These are phyloP conservation scores for Fragaria ananassa DNA, from an alignment of 306 rosid species.

Conservation along the genomic window DNA sequence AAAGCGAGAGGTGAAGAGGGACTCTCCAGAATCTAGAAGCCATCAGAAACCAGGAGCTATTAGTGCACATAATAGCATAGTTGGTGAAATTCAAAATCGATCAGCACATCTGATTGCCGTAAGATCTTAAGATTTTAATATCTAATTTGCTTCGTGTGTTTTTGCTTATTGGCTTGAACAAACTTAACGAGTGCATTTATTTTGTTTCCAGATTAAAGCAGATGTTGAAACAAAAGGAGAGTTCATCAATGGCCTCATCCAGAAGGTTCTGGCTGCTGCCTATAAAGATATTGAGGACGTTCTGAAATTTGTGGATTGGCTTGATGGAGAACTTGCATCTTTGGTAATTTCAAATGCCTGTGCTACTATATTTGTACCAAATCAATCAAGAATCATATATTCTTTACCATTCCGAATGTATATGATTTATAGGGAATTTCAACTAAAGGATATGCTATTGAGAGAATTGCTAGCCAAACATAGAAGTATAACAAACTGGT, in stretches of 20 bases:
- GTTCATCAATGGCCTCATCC: constrained; percentile 70
- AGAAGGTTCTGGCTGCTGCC: constrained; percentile 62
- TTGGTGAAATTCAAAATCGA: constrained; percentile 93
- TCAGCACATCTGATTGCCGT: constrained; percentile 90
- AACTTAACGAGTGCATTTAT: neutral
- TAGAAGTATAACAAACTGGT: neutral
- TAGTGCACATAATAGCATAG: constrained; percentile 82
- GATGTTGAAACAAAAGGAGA: constrained; percentile 93
- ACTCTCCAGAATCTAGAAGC: constrained; percentile 37
- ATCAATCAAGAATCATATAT: neutral
- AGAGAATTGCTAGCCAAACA: neutral
- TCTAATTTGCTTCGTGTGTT: constrained; percentile 19
- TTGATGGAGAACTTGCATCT: constrained; percentile 77
- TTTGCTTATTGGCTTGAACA: constrained; percentile 13
- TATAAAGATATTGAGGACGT: constrained; percentile 73
- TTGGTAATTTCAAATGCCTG: constrained; percentile 48
- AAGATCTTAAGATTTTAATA: constrained; percentile 33
- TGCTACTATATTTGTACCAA: neutral
- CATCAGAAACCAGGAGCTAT: constrained; percentile 39
- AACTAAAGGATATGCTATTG: neutral
- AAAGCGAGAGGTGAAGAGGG: constrained; percentile 55
- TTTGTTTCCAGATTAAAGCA: constrained; percentile 61
- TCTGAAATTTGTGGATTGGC: constrained; percentile 82
- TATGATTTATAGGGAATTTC: neutral
- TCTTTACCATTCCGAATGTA: neutral